Conservation (phyloP, 306 rosid genomes). For the Fragaria ananassa region DNA sequence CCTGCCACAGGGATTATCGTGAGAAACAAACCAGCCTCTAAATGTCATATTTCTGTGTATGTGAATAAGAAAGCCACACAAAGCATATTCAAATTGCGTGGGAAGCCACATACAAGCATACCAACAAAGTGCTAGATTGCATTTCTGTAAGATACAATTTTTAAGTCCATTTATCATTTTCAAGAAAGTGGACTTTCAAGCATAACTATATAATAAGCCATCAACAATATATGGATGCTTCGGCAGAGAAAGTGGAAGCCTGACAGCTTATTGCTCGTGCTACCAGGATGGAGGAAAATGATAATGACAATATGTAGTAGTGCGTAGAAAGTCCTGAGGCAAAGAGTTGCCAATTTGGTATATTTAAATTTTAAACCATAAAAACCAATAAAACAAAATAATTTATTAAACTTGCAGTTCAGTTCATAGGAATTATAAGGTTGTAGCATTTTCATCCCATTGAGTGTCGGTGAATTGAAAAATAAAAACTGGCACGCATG, state of each 20-base stretch:
- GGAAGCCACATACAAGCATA: background rate
- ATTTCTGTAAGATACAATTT: background rate
- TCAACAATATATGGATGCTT: too few relatives aligned
- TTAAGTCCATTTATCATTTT: background rate
- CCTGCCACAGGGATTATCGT: slow-evolving; percentile 46
- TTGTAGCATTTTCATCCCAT: background rate
- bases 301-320: background rate
- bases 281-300: background rate
- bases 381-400: background rate
- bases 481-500: background rate
- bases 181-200: background rate
- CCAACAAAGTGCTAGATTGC: background rate
- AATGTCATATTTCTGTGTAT: slow-evolving; percentile 3
- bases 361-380: background rate
- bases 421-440: background rate
- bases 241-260: too few relatives aligned
- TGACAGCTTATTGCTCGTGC: too few relatives aligned
- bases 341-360: background rate
- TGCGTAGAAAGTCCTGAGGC: background rate
- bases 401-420: background rate
- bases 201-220: too few relatives aligned
- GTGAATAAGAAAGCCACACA: background rate
- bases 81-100: slow-evolving; percentile 2
- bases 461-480: background rate
- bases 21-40: slow-evolving; percentile 41